Evolutionary conservation across 2,329 filamentous ascomycete species (phyloP).

Genomic region (Cadophora malorum): DNA sequence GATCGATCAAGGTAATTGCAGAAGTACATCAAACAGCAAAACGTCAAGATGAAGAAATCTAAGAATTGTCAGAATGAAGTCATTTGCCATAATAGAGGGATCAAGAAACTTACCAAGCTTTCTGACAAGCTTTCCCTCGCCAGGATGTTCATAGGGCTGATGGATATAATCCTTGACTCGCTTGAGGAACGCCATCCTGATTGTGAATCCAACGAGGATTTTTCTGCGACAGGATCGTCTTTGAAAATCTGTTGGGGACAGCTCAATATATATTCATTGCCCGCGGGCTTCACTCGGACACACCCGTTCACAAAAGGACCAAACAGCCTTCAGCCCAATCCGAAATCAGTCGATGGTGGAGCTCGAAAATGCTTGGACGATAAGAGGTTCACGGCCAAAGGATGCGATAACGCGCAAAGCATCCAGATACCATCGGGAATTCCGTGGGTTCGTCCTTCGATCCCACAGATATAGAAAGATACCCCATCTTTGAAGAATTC

Average conservation of each 20-base stretch:
- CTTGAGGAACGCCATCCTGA: slow-evolving; percentile 26
- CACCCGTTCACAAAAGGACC: neutral
- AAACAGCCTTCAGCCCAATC: neutral
- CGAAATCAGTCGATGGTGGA: neutral
- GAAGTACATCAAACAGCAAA: slow-evolving; percentile 50
- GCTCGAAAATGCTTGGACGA: neutral
- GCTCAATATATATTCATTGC: neutral
- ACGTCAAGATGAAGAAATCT: slow-evolving; percentile 46
- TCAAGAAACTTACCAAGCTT: slow-evolving; percentile 35
- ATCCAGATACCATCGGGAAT: slow-evolving; percentile 2
- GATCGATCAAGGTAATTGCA: slow-evolving; percentile 53
- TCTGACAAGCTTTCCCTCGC: slow-evolving; percentile 38
- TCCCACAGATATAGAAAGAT: neutral
- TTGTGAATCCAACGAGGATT: neutral
- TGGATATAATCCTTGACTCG: slow-evolving; percentile 34
- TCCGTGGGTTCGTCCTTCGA: neutral
- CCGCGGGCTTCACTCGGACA: neutral
- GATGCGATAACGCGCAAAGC: neutral
- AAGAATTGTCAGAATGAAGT: slow-evolving; percentile 45
- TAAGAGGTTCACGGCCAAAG: slow-evolving; percentile 18
- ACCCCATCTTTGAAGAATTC: neutral
- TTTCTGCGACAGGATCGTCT: slow-evolving; percentile 5
- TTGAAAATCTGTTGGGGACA: neutral
- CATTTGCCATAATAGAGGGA: slow-evolving; percentile 31
- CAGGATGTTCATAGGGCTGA: slow-evolving; percentile 39